These are phyloP conservation scores for Pseudogymnoascus destructans DNA, from an alignment of 2,329 filamentous ascomycete genomes.

Conservation along the genomic window DNA sequence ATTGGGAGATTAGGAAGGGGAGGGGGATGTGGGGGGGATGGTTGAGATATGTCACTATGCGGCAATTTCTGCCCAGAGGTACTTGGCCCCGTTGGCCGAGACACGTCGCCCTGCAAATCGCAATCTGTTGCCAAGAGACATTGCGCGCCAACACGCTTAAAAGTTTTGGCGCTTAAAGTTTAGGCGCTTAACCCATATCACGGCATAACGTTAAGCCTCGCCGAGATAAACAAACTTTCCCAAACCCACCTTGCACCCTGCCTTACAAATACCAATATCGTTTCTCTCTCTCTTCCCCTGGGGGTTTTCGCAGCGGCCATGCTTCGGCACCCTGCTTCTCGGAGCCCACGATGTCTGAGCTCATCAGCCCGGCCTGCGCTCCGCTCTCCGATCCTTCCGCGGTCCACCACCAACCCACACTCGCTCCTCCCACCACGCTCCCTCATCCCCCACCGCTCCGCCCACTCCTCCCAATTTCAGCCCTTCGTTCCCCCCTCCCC, in stretches of 20 bases:
- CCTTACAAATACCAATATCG: not conserved
- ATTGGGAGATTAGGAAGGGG: not conserved
- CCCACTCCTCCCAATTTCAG: conserved; percentile 37
- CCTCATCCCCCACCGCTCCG: conserved; percentile 15
- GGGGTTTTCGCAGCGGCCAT: not conserved
- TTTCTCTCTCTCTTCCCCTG: not conserved
- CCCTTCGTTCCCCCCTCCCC: conserved; percentile 67
- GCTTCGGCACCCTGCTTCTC: not conserved
- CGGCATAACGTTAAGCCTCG: not conserved
- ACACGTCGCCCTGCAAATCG: not conserved
- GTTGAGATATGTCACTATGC: not conserved
- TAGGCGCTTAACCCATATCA: not conserved
- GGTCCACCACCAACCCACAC: not conserved
- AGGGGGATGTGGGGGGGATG: not conserved
- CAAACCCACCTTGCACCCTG: not conserved
- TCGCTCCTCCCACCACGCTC: conserved; percentile 13
- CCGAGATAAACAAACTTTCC: not conserved
- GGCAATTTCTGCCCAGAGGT: not conserved
- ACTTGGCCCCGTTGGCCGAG: not conserved
- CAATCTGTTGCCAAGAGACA: not conserved
- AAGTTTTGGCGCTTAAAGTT: not conserved
- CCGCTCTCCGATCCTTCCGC: not conserved
- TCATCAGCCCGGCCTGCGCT: not conserved
- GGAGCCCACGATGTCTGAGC: not conserved
- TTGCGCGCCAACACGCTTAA: not conserved